phyloP scores from a whole-genome alignment of 225 moss, liverwort and hornwort genomes.

The Pleurozium schreberi region DNA sequence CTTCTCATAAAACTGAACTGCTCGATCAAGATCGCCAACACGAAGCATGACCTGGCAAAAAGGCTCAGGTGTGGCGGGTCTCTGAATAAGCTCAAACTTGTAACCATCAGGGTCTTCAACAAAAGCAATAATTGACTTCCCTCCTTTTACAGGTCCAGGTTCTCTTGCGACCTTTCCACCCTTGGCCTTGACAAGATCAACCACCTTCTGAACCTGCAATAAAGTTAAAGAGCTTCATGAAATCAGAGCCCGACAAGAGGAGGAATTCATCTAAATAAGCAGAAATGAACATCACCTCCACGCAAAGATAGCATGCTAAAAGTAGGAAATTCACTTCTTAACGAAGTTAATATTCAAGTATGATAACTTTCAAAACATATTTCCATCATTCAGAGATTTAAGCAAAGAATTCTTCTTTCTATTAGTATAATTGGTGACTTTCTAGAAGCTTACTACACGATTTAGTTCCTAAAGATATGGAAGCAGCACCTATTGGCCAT shows the following conservation, averaged over 20 bases:
- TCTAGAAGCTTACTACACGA: background rate
- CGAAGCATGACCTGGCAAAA: constrained; percentile 93
- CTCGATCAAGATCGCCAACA: constrained; percentile 79
- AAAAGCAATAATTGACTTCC: constrained; percentile 72
- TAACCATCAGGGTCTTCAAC: constrained; percentile 92
- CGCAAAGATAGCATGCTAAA: background rate
- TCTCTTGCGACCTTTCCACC: constrained; percentile 90
- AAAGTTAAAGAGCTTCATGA: background rate
- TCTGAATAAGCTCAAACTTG: constrained; percentile 94
- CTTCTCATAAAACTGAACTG: constrained; percentile 90
- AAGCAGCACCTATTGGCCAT: background rate
- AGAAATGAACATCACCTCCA: background rate
- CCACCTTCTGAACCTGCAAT: constrained; percentile 72
- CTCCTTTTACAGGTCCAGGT: constrained; percentile 90
- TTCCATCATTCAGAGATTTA: background rate
- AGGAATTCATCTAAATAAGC: background rate
- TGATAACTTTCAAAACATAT: background rate
- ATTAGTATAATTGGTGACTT: background rate
- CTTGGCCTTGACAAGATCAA: constrained; percentile 74
- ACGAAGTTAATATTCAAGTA: background rate
- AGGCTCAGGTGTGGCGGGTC: constrained; percentile 68
- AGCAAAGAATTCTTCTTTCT: background rate
- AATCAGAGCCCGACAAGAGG: background rate
- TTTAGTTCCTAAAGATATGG: background rate
- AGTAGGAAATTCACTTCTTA: background rate